These are phyloP conservation scores for Ceratocystis huliohia DNA, from an alignment of 2,329 filamentous ascomycete genomes.

Conservation along the genomic window DNA sequence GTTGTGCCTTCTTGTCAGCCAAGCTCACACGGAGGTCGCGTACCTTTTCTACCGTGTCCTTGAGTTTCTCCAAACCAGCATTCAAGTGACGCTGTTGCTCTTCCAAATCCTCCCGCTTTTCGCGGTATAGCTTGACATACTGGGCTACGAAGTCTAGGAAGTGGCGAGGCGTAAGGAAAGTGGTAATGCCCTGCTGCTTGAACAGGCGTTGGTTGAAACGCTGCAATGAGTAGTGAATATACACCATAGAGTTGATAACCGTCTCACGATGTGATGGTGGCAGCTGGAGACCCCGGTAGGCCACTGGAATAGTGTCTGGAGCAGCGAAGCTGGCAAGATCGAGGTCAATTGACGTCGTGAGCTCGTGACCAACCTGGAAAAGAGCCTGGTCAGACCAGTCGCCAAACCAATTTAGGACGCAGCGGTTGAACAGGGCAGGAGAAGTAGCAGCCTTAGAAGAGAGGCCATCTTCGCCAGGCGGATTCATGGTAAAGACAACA, in stretches of 20 bases:
- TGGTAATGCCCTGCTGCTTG: slow-evolving; percentile 84
- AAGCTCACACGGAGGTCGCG: slow-evolving; percentile 80
- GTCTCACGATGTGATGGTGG: slow-evolving; percentile 84
- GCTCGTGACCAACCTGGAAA: slow-evolving; percentile 91
- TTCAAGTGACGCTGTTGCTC: slow-evolving; percentile 98
- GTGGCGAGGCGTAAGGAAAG: slow-evolving; percentile 88
- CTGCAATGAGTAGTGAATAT: slow-evolving; percentile 90
- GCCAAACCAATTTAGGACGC: slow-evolving; percentile 98
- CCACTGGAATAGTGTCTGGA: slow-evolving; percentile 84
- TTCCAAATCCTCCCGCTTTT: slow-evolving; percentile 96
- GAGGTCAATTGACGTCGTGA: slow-evolving; percentile 91
- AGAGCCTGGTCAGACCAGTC: slow-evolving; percentile 99
- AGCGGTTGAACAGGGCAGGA: slow-evolving; percentile 97
- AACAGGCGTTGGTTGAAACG: slow-evolving; percentile 76
- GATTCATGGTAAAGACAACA: slow-evolving; percentile 99
- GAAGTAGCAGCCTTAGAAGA: slow-evolving; percentile 95
- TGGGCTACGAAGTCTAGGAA: slow-evolving; percentile 97
- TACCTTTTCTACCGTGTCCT: slow-evolving; percentile 95
- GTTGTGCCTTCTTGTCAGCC: slow-evolving; percentile 83
- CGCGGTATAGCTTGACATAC: slow-evolving; percentile 92
- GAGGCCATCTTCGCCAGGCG: slow-evolving; percentile 73
- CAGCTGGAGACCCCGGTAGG: slow-evolving; percentile 71
- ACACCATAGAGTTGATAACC: slow-evolving; percentile 96
- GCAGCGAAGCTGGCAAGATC: slow-evolving; percentile 76
- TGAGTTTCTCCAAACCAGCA: slow-evolving; percentile 90